Evolutionary conservation across 108 stramenopile genomes (phyloP).

Genomic region (Cyclotella baltica): DNA sequence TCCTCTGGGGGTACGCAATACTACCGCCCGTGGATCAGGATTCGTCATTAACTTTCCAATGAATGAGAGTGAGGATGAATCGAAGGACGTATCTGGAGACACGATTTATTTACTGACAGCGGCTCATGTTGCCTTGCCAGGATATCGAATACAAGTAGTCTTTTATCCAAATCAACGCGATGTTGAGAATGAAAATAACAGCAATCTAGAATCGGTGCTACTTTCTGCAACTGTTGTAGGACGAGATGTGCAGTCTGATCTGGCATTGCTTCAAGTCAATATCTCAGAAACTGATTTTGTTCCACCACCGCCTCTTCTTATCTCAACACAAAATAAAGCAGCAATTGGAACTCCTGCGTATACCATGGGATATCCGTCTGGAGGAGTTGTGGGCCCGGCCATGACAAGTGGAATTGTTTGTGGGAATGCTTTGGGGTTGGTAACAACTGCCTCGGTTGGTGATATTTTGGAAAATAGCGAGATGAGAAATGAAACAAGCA

Average conservation of each 20-base stretch:
- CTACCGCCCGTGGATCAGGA: constrained; percentile 47
- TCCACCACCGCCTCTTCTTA: not conserved
- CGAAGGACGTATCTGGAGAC: not conserved
- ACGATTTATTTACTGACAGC: constrained; percentile 31
- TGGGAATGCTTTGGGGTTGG: constrained; percentile 42
- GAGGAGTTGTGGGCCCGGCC: constrained; percentile 37
- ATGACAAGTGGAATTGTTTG: constrained; percentile 50
- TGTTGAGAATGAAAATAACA: not conserved
- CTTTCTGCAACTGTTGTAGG: constrained; percentile 24
- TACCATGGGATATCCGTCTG: constrained; percentile 46
- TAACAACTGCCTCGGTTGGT: not conserved
- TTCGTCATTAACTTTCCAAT: constrained; percentile 19
- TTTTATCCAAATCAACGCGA: constrained; percentile 1
- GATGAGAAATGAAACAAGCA: not conserved
- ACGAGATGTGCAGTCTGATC: constrained; percentile 28
- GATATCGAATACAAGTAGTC: constrained; percentile 21
- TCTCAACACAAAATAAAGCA: not conserved
- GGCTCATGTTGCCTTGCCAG: constrained; percentile 44
- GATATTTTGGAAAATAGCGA: not conserved
- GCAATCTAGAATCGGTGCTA: not conserved
- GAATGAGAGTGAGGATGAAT: not conserved
- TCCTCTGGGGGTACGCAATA: constrained; percentile 47
- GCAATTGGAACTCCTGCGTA: constrained; percentile 22
- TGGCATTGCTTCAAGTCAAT: constrained; percentile 32
- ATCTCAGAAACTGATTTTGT: not conserved